Conservation (phyloP, 331 rosid genomes). For the Saraca asoca region DNA sequence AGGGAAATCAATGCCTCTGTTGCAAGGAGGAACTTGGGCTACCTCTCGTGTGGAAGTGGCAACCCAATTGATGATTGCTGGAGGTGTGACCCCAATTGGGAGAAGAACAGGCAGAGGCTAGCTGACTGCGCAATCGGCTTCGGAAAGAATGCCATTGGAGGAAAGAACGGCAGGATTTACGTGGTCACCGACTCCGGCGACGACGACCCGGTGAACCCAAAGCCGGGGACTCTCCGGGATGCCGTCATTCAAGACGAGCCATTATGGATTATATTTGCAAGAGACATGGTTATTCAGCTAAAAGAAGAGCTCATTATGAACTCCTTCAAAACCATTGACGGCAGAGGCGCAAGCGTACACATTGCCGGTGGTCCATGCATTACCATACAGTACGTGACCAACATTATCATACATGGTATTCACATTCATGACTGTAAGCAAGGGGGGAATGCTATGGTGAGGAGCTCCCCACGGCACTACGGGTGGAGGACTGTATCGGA, state of each 20-base stretch:
- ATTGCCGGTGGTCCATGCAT: constrained; percentile 95
- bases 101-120: constrained; percentile 48
- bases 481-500: constrained; percentile 93
- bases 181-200: constrained; percentile 60
- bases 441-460: constrained; percentile 87
- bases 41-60: constrained; percentile 77
- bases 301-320: constrained; percentile 91
- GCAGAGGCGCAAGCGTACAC: constrained; percentile 87
- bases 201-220: constrained; percentile 48
- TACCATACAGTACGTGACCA: constrained; percentile 78
- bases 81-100: constrained; percentile 65
- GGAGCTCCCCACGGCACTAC: constrained; percentile 73
- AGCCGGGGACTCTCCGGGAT: constrained; percentile 69
- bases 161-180: constrained; percentile 53
- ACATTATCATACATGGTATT: constrained; percentile 78
- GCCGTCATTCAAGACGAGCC: constrained; percentile 93
- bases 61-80: constrained; percentile 72
- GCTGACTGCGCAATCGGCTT: constrained; percentile 68
- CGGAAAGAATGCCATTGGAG: constrained; percentile 61
- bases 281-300: constrained; percentile 75
- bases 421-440: constrained; percentile 83
- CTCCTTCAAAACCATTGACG: constrained; percentile 89
- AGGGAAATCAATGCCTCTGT: constrained; percentile 74
- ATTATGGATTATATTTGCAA: constrained; percentile 72
- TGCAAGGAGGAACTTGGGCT: constrained; percentile 65